These are phyloP conservation scores for Fusarium marasasianum DNA, from an alignment of 2,329 filamentous ascomycete genomes.

Conservation along the genomic window DNA sequence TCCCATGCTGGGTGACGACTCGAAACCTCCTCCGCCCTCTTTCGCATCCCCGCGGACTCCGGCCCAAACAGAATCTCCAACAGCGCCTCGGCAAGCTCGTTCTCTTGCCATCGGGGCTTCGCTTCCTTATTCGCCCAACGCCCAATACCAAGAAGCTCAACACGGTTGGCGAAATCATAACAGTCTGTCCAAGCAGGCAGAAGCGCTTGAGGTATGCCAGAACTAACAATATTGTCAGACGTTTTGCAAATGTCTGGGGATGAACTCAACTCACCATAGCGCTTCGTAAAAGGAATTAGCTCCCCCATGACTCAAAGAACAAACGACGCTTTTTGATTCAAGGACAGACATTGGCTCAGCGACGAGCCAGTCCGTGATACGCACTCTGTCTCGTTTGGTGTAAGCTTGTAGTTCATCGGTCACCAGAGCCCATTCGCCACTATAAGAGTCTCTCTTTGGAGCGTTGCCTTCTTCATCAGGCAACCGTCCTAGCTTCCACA, in stretches of 20 bases:
- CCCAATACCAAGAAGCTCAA: background rate
- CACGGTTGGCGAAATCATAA: background rate
- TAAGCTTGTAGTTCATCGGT: background rate
- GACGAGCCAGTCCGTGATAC: background rate
- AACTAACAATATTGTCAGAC: background rate
- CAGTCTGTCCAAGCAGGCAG: background rate
- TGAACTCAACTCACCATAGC: background rate
- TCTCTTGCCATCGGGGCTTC: background rate
- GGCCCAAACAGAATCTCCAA: background rate
- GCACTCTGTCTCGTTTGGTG: background rate
- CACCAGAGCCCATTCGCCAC: background rate
- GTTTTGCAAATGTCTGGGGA: accelerated
- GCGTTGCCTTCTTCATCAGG: background rate
- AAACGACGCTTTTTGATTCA: background rate
- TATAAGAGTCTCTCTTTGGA: background rate
- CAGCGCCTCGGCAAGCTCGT: background rate
- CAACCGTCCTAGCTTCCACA: background rate
- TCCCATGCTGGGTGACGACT: background rate
- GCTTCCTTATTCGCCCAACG: background rate
- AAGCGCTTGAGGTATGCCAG: background rate
- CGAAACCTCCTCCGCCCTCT: background rate
- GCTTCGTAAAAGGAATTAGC: background rate
- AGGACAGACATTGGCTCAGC: background rate
- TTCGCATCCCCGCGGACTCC: background rate
- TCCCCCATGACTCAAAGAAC: background rate